Base-by-base conservation (phyloP, 202 grass and related monocot species). In the Brachypodium distachyon region DNA sequence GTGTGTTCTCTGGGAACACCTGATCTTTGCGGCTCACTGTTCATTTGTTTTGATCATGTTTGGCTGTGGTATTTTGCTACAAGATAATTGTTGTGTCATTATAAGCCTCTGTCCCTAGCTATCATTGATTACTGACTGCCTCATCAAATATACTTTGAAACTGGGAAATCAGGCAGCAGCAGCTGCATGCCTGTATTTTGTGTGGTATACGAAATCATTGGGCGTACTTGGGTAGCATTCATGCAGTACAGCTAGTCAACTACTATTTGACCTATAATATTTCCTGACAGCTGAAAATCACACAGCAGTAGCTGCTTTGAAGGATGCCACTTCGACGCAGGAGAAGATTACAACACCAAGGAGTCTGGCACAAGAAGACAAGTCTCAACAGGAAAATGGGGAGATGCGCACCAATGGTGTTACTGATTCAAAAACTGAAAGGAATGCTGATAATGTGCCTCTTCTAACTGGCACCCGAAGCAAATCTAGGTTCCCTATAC, bases 401-500 rank as follows among this genome's bases (percentile, higher is more conserved):
- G 91, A 96, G 32, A 60, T 87, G 54, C 27, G 41, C 32, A 78
- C 32, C 51, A 92, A 96, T 78, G 89, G 89, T 36, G 70, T 84
- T 72, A 65, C 70, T 2, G 77, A 76, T 67, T 72, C 81, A 70
- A 94, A 86, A 66, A 74, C 63, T 79, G 82, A 84, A 33, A 79
- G 79, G 73, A 74, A 88, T 79, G 39, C 16, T 0, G 69, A 86
- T 81, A 77, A 42, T 27, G 17, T 84, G 42, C 74, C 78, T 85
- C 61, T 58, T 78, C 38, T 81, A 59, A 84, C 81, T 57, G 77
- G 68, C 84, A 74, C 83, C 77, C 74, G 70, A 81, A 94, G 77
- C 86, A 99, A 96, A 99, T 92, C 89, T 84, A 96, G 96, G 96
- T 99, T 89, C 73, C 74, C 60, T 88, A 80, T 61, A 83, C 59